Evolutionary conservation across 1,139 yeast genomes (phyloP).

Genomic region (Lodderomyces beijingensis): DNA sequence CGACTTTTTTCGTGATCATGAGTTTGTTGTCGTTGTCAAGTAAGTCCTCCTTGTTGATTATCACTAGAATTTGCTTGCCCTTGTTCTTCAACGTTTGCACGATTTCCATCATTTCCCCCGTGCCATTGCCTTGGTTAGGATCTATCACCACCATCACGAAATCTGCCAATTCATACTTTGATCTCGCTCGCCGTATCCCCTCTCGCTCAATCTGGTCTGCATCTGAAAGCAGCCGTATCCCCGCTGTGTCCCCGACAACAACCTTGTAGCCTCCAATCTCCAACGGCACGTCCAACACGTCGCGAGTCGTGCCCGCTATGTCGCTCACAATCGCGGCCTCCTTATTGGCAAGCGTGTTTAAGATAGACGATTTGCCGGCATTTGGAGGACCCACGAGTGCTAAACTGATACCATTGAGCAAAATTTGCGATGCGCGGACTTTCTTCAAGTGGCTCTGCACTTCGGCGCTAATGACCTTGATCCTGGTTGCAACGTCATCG

Average conservation of each 20-base stretch:
- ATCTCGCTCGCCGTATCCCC: slow-evolving; percentile 77
- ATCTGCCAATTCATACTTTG: slow-evolving; percentile 56
- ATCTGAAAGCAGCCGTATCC: slow-evolving; percentile 53
- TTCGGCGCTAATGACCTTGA: slow-evolving; percentile 38
- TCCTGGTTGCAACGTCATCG: slow-evolving; percentile 41
- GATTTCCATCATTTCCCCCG: not conserved
- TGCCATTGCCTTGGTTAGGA: slow-evolving; percentile 6
- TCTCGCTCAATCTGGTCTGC: slow-evolving; percentile 67
- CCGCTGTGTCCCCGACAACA: slow-evolving; percentile 90
- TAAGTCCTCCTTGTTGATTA: slow-evolving; percentile 63
- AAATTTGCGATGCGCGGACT: slow-evolving; percentile 57
- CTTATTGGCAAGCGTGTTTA: slow-evolving; percentile 68
- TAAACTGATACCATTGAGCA: slow-evolving; percentile 69
- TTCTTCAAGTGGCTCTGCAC: slow-evolving; percentile 46
- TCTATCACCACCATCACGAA: slow-evolving; percentile 47
- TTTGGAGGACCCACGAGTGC: slow-evolving; percentile 89
- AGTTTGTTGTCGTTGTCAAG: slow-evolving; percentile 12
- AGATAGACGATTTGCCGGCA: slow-evolving; percentile 89
- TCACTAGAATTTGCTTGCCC: slow-evolving; percentile 31
- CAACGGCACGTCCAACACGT: slow-evolving; percentile 73
- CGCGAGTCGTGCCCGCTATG: slow-evolving; percentile 94
- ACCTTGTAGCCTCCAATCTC: slow-evolving; percentile 85
- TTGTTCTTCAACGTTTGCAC: not conserved
- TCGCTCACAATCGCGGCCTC: slow-evolving; percentile 91
- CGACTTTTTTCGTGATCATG: slow-evolving; percentile 17